These are phyloP conservation scores for Gaertneriomyces sp. DNA, from an alignment of 192 early-diverging fungal species.

Conservation along the genomic window DNA sequence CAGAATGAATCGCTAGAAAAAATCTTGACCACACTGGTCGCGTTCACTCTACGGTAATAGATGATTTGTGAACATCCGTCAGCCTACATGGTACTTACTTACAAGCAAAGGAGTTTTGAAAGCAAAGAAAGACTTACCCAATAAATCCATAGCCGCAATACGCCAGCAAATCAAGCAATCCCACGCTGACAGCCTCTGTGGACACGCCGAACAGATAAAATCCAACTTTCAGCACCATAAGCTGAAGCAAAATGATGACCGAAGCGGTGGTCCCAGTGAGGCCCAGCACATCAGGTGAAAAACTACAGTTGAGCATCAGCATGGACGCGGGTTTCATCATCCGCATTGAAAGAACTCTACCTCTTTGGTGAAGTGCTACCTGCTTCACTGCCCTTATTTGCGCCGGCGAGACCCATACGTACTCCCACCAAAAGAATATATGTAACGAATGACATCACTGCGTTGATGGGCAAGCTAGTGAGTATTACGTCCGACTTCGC, in stretches of 20 bases:
- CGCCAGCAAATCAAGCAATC: slow-evolving; percentile 79
- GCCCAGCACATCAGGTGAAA: slow-evolving; percentile 84
- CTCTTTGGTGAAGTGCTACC: too few relatives aligned
- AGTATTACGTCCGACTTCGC: neutral
- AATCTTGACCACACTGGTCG: slow-evolving; percentile 46
- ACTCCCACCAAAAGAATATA: slow-evolving; percentile 82
- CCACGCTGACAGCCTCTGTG: slow-evolving; percentile 55
- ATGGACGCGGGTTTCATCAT: neutral
- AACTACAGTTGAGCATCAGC: slow-evolving; percentile 42
- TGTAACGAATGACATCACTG: slow-evolving; percentile 85
- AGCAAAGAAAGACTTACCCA: slow-evolving; percentile 37
- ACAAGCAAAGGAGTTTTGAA: neutral
- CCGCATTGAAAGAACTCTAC: too few relatives aligned
- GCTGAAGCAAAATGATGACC: slow-evolving; percentile 74
- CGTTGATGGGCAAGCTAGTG: neutral
- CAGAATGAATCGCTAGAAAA: slow-evolving; percentile 30
- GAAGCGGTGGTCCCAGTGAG: slow-evolving; percentile 79
- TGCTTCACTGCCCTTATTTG: neutral
- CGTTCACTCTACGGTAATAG: slow-evolving; percentile 28
- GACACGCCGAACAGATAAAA: slow-evolving; percentile 84
- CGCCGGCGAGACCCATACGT: slow-evolving; percentile 46
- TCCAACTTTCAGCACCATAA: slow-evolving; percentile 77
- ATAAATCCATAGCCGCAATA: slow-evolving; percentile 97
- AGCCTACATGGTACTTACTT: neutral
- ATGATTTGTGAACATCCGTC: neutral